Percentiles rank a stretch among this genome's conserved stretches.
Evolutionary conservation across 257 asterid genomes (phyloP).

Genomic region (Plantago ovata): DNA sequence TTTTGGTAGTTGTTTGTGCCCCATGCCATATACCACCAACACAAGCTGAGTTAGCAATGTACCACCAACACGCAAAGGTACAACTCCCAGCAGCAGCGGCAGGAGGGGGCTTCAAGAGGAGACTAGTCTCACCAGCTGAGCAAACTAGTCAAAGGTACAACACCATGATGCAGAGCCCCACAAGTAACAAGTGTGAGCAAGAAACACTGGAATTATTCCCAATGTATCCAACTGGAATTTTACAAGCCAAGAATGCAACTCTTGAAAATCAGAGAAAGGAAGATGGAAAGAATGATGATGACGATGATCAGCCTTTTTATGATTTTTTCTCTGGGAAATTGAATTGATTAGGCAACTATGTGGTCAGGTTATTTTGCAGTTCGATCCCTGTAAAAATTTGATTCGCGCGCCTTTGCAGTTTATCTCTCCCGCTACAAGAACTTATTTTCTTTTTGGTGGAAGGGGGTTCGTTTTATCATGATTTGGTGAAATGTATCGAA

Average conservation of each 20-base stretch:
- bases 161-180: constrained; percentile 21
- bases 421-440: background rate
- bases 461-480: too few relatives aligned
- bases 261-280: constrained; percentile 7
- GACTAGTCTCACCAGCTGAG: constrained; percentile 25
- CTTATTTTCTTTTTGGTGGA: too few relatives aligned
- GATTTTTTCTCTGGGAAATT: constrained; percentile 43
- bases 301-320: constrained; percentile 33
- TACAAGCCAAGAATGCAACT: constrained; percentile 31
- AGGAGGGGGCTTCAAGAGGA: constrained; percentile 34
- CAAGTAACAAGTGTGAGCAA: constrained; percentile 22
- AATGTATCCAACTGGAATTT: constrained; percentile 59
- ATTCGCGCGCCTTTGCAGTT: background rate
- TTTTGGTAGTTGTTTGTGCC: constrained; percentile 44
- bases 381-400: background rate
- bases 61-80: constrained; percentile 41
- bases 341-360: constrained; percentile 23
- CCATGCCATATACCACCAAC: constrained; percentile 49
- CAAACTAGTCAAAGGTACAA: constrained; percentile 24
- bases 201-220: constrained; percentile 83
- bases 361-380: background rate
- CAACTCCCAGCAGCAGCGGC: constrained; percentile 33
- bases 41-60: constrained; percentile 29
- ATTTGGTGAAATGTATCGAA: background rate
- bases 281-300: constrained; percentile 10